Base-by-base conservation (phyloP, 106 monocot genomes). In the Dendrobium officinale region DNA sequence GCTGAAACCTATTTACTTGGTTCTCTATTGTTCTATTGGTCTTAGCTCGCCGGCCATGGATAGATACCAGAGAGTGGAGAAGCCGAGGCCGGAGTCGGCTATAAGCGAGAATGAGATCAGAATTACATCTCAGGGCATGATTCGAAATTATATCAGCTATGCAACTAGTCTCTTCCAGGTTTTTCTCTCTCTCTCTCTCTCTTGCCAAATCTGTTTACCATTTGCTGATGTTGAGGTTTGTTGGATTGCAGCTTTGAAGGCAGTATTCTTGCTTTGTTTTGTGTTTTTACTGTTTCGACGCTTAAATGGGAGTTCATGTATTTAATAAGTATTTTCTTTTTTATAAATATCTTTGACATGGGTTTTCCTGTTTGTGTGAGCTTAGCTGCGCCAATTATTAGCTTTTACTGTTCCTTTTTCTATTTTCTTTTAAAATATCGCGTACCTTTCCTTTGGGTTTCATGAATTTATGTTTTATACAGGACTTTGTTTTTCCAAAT, bases 91-190 rank as follows among this genome's bases (percentile, higher is more conserved):
- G 26, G 64, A 66, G 64, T 66, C 64, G 22, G 64, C 24, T 66
- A 66, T 66, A 66, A 66, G 64, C 26, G 64, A 66, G 64, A 66
- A 66, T 26, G 64, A 66, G 26, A 66, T 66, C 64, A n/a, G 64
- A 66, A 66, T 66, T 66, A 66, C 64, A 26, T 66, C 64, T 9
- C 64, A 66, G 24, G 64, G 64, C 24, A 15, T 66, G 64, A 66
- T 66, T 22, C 64, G 64, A 6, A 66, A 66, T 26, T 66, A 66
- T 26, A 66, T 66, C 64, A 66, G 26, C 64, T 66, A 66, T 22
- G 64, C 64, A 8, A 66, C 64, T 5, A 66, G 64, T 66, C 64
- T 66, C 64, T 66, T 66, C 24, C 64, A 66, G 64, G 64, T 66
- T 10, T 26, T 26, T 66, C 24, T 26, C 64, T 66, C 24, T 66